These are phyloP conservation scores for Mycena galopus DNA, from an alignment of 768 basidiomycete species.

Conservation along the genomic window DNA sequence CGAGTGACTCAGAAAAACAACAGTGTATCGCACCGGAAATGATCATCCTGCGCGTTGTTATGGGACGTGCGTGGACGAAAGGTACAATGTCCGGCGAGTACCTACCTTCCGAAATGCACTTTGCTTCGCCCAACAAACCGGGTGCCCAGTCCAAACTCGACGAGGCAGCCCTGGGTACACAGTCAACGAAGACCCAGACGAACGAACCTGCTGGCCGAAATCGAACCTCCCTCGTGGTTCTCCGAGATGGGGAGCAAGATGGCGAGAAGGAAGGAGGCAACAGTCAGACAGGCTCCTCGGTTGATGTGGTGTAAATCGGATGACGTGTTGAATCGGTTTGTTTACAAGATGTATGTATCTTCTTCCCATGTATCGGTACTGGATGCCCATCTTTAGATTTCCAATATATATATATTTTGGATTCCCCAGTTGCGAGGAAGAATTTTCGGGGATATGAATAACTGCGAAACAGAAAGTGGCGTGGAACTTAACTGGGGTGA, in stretches of 20 bases:
- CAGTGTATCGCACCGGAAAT: slow-evolving; percentile 50
- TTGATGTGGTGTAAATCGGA: background rate
- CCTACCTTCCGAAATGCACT: slow-evolving; percentile 14
- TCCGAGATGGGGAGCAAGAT: background rate
- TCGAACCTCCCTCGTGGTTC: slow-evolving; percentile 13
- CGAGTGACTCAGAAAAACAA: slow-evolving; percentile 5
- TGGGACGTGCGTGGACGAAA: slow-evolving; percentile 47
- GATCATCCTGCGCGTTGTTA: slow-evolving; percentile 50
- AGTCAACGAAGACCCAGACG: slow-evolving; percentile 1
- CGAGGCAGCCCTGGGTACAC: background rate
- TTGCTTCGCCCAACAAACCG: background rate
- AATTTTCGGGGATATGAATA: too few relatives aligned
- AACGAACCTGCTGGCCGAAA: background rate
- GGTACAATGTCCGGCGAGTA: slow-evolving; percentile 34
- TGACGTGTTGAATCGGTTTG: background rate
- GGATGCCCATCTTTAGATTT: background rate
- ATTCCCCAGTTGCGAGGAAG: too few relatives aligned
- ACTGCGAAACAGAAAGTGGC: too few relatives aligned
- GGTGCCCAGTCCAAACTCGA: background rate
- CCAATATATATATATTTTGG: too few relatives aligned
- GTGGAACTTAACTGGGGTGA: too few relatives aligned
- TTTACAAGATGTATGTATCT: background rate
- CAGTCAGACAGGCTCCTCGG: background rate
- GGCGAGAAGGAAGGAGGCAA: background rate
- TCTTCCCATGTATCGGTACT: background rate